A percentile compares a stretch with the other conserved stretches of the same genome.
phyloP scores from a whole-genome alignment of 164 flowering plant species.

The Vitis cinerea region DNA sequence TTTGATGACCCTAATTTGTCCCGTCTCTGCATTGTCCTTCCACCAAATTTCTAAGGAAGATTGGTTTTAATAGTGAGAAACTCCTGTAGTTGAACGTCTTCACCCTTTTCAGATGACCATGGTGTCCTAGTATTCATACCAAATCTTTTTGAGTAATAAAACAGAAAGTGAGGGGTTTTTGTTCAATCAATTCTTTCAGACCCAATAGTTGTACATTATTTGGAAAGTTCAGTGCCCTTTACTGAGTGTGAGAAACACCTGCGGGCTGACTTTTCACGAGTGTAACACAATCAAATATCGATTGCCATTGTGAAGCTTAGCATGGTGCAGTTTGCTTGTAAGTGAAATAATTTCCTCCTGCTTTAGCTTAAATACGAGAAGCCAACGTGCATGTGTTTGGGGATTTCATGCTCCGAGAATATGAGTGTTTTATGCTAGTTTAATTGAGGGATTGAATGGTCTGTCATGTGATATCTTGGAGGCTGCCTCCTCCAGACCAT shows the following conservation, averaged over 20 bases:
- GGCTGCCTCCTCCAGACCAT: conserved; percentile 1
- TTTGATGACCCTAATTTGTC: conserved; percentile 32
- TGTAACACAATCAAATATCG: not conserved
- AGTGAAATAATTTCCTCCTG: too few species aligned
- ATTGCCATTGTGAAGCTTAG: too few species aligned
- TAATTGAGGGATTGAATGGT: not conserved
- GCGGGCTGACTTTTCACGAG: not conserved
- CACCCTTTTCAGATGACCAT: not conserved
- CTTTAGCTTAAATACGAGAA: not conserved
- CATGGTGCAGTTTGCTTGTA: too few species aligned
- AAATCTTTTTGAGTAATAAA: not conserved
- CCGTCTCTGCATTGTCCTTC: not conserved
- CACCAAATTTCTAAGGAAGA: not conserved
- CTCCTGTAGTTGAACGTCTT: not conserved
- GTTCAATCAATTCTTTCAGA: not conserved
- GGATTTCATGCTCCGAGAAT: too few species aligned
- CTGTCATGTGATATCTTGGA: not conserved
- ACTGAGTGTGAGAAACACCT: not conserved
- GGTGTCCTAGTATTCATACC: not conserved
- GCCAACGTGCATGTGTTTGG: not conserved
- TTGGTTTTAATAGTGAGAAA: not conserved
- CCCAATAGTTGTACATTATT: conserved; percentile 1
- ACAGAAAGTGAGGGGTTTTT: not conserved
- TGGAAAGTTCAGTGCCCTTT: not conserved
- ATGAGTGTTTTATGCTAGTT: not conserved